phyloP scores from a whole-genome alignment of 75 land plant genomes.

The Pinus taeda region DNA sequence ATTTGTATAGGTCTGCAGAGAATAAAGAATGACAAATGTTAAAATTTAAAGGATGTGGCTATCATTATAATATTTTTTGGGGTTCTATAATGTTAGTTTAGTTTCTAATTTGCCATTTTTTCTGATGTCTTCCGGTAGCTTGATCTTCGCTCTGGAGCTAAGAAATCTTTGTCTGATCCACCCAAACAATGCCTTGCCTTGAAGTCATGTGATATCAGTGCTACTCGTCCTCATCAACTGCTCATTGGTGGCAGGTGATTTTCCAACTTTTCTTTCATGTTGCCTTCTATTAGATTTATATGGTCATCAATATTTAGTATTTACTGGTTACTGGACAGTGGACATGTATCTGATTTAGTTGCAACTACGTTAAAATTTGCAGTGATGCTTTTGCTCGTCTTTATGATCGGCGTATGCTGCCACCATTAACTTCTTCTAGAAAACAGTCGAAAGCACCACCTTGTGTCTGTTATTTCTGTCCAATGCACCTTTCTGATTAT shows the following conservation, averaged over 20 bases:
- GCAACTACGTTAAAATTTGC: constrained; percentile 14
- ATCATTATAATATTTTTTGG: not conserved
- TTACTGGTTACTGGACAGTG: not conserved
- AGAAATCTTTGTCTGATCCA: constrained; percentile 75
- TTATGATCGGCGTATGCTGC: constrained; percentile 98
- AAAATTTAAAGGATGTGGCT: not conserved
- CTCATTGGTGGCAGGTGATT: constrained; percentile 95
- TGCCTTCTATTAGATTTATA: not conserved
- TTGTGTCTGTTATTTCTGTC: constrained; percentile 92
- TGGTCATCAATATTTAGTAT: not conserved
- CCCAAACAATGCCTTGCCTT: constrained; percentile 71
- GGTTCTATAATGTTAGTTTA: not conserved
- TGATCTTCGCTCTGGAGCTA: constrained; percentile 86
- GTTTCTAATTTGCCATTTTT: not conserved
- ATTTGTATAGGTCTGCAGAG: not conserved
- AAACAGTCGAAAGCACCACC: constrained; percentile 65
- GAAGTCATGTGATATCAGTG: constrained; percentile 93
- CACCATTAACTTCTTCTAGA: constrained; percentile 72
- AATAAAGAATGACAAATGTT: not conserved
- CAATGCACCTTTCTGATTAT: constrained; percentile 91
- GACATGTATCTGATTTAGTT: not conserved
- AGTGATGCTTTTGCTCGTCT: constrained; percentile 99
- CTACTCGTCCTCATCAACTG: constrained; percentile 90
- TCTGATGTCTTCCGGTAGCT: constrained; percentile 50
- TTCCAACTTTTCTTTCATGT: not conserved